Percentiles rank a stretch among this genome's conserved stretches.
Conservation (phyloP, 2,329 filamentous ascomycete species). For the Aspergillus amoenus region DNA sequence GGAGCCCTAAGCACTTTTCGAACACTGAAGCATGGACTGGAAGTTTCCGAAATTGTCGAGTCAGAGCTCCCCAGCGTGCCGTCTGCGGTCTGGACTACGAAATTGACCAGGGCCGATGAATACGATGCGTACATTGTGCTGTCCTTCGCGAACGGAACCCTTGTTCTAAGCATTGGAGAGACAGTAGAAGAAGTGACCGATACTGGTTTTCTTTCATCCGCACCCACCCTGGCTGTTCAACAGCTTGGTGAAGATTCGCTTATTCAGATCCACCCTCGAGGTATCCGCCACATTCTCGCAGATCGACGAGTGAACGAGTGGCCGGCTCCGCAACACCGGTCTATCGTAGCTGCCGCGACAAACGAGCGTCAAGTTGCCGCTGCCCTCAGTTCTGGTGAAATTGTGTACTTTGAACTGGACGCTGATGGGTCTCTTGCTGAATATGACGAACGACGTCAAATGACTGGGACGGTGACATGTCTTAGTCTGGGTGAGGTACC, state of each 20-base stretch:
- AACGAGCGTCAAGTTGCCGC: constrained; percentile 93
- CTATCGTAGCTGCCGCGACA: constrained; percentile 90
- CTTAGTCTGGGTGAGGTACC: constrained; percentile 92
- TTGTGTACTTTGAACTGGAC: constrained; percentile 98
- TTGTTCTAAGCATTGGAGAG: constrained; percentile 93
- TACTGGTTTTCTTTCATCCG: constrained; percentile 84
- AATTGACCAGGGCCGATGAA: constrained; percentile 75
- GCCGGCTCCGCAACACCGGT: constrained; percentile 88
- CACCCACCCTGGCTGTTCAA: constrained; percentile 87
- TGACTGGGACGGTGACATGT: constrained; percentile 93
- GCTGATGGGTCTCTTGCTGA: constrained; percentile 85
- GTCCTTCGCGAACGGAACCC: constrained; percentile 83
- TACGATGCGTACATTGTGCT: constrained; percentile 96
- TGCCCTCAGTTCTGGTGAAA: constrained; percentile 91
- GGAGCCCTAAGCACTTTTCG: constrained; percentile 88
- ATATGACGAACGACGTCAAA: constrained; percentile 91
- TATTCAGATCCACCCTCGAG: constrained; percentile 93
- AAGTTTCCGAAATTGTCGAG: constrained; percentile 94
- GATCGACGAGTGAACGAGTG: constrained; percentile 83
- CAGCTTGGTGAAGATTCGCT: constrained; percentile 91
- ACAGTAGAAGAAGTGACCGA: constrained; percentile 95
- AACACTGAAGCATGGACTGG: constrained; percentile 86
- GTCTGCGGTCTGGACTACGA: constrained; percentile 92
- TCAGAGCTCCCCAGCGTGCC: constrained; percentile 87
- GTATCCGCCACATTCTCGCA: constrained; percentile 84